Base-by-base conservation (phyloP, 495 filamentous ascomycete species). In the Penicillium macrosclerotiorum region DNA sequence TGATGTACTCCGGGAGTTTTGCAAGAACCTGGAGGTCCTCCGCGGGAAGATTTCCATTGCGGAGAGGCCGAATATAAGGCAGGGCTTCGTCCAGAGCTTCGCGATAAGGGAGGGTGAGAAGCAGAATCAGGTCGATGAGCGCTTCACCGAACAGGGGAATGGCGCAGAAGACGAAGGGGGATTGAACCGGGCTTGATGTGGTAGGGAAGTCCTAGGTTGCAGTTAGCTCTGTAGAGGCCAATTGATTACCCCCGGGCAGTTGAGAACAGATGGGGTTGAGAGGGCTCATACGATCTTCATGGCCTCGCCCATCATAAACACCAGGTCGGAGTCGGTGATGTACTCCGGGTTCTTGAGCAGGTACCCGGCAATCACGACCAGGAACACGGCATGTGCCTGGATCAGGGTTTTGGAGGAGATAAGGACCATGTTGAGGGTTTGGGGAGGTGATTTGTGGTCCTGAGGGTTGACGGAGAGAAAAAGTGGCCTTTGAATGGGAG, bases 351-450 rank as follows among this genome's bases (percentile, higher is more conserved):
- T 79, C 39, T 78, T 83, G 59, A 90, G 76, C 70, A 95, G 84
- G 76, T 90, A 89, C 66, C 83, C 90, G 58, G 80, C 85, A 19
- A 92, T 76, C 14, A 86, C 85, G 48, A 93, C 66, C 65, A 92
- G 84, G 73, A 92, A 86, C 63, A 95, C 76, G 53, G 82, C 85
- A 48, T 95, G 72, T 26, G 79, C 81, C 52, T 87, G 84, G 49
- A 96, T 78, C 54, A 95, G 82, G 2, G 83, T 83, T 60, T 79
- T 82, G 45, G 81, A 80, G 6, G 87, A 89, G 53, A 96, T 70
- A 49, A 93, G 70, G 31, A 81, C 85, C 90, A 96, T 96, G n/a
- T n/a, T n/a, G n/a, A n/a, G n/a, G n/a, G n/a, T n/a, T n/a, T 54
- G 23, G 75, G 51, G 34, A 4, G 11, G 26, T 13, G 29, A 26